Conservation (phyloP, 2,329 filamentous ascomycete genomes). For the Diplocarpon rosae region DNA sequence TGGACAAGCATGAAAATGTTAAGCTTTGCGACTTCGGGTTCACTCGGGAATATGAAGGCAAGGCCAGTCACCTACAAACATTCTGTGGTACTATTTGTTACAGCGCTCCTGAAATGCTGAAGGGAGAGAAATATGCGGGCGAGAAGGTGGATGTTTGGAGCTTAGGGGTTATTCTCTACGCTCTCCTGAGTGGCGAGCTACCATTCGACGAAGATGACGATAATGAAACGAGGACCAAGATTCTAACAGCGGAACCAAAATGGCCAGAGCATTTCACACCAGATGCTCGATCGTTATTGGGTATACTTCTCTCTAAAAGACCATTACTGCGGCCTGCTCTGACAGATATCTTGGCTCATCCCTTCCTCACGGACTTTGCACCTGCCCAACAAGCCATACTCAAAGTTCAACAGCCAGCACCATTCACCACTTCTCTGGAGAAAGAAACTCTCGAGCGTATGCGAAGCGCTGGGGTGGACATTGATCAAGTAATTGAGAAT, state of each 20-base stretch:
- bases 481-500: constrained; percentile 88
- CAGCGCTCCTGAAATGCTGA: constrained; percentile 95
- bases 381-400: constrained; percentile 82
- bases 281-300: constrained; percentile 68
- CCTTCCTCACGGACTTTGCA: constrained; percentile 80
- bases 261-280: constrained; percentile 72
- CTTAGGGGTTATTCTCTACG: constrained; percentile 74
- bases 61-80: constrained; percentile 87
- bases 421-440: constrained; percentile 77
- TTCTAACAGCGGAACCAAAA: constrained; percentile 73
- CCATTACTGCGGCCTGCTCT: constrained; percentile 73
- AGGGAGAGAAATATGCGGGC: constrained; percentile 93
- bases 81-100: constrained; percentile 98
- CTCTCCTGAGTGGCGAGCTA: constrained; percentile 71
- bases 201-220: constrained; percentile 97
- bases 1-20: constrained; percentile 95
- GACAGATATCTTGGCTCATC: constrained; percentile 75
- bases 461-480: constrained; percentile 86
- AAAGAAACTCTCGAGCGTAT: constrained; percentile 88
- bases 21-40: constrained; percentile 98
- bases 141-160: constrained; percentile 98
- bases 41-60: constrained; percentile 92
- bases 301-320: constrained; percentile 76
- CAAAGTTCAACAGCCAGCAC: constrained; percentile 65
- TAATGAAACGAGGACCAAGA: constrained; percentile 70